phyloP scores from a whole-genome alignment of 73 alveolate species.

The Paramecium octaurelia region DNA sequence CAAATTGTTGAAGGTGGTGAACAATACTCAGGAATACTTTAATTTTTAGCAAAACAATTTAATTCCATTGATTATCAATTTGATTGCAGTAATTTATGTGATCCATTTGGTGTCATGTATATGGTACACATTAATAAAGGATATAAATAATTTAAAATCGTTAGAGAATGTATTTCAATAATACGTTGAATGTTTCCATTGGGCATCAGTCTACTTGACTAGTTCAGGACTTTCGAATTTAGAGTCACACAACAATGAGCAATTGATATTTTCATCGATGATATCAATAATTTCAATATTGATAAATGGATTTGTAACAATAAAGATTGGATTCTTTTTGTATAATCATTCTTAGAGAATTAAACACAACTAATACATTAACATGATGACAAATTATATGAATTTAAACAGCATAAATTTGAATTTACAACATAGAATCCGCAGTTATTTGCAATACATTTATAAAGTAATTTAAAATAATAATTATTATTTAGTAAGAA shows the following conservation, averaged over 20 bases:
- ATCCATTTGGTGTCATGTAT: background rate
- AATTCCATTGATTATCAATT: background rate
- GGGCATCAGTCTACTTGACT: constrained; percentile 42
- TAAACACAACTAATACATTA: background rate
- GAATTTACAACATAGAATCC: background rate
- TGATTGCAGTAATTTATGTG: background rate
- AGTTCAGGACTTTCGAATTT: background rate
- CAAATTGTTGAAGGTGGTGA: background rate
- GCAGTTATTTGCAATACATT: background rate
- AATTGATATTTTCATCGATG: background rate
- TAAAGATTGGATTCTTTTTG: background rate
- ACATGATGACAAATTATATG: constrained; percentile 24
- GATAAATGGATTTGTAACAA: background rate
- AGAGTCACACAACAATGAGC: background rate
- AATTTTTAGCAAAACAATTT: background rate
- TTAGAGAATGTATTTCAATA: background rate
- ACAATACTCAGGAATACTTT: background rate
- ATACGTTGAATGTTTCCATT: background rate
- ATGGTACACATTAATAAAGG: background rate
- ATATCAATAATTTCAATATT: background rate
- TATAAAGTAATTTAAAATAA: background rate
- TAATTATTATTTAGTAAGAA: background rate
- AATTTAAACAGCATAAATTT: background rate
- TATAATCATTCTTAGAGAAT: background rate
- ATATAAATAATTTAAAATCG: background rate